These are phyloP conservation scores for Talaromyces stipitatus DNA, from an alignment of 495 filamentous ascomycete species.

Conservation along the genomic window DNA sequence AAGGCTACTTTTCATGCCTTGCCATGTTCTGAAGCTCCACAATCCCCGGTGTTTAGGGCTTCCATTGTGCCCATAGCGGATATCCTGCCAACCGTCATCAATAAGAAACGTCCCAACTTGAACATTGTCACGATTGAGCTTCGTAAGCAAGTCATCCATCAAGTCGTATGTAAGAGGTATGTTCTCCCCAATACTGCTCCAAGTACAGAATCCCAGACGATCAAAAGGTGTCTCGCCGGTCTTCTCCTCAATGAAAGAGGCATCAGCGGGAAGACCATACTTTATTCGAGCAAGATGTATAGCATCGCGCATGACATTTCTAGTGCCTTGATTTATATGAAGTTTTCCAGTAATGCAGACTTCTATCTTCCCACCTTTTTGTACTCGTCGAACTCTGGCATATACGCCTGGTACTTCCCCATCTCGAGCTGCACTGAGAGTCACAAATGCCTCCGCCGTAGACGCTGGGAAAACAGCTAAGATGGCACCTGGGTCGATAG, in stretches of 20 bases:
- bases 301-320: not conserved
- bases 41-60: not conserved
- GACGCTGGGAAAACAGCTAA: not conserved
- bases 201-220: not conserved
- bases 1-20: not conserved
- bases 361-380: not conserved
- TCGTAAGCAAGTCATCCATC: not conserved
- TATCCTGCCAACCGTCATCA: conserved; percentile 1
- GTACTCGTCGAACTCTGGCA: not conserved
- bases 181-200: conserved; percentile 1
- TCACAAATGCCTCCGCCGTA: not conserved
- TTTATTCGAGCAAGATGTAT: not conserved
- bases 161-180: not conserved
- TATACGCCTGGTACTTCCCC: not conserved
- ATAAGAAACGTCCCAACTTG: not conserved
- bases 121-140: not conserved
- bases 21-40: not conserved
- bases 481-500: not conserved
- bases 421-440: not conserved
- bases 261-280: not conserved
- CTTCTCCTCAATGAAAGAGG: not conserved
- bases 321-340: not conserved
- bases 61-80: not conserved
- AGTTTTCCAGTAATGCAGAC: not conserved
- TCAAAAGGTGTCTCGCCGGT: not conserved